phyloP scores from a whole-genome alignment of 1,284 basidiomycete genomes.

The Marasmius tenuissimus region DNA sequence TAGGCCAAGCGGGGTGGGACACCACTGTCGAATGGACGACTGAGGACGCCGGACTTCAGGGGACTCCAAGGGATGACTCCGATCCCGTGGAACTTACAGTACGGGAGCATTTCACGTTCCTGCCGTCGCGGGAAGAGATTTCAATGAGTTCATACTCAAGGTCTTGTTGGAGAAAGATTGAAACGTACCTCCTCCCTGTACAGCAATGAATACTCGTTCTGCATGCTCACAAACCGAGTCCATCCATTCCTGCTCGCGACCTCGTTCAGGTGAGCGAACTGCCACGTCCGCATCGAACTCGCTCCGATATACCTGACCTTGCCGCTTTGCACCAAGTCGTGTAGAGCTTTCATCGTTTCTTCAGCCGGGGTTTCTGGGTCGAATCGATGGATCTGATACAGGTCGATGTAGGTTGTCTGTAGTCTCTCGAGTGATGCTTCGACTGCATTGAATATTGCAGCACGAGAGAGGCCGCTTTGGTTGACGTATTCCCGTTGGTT shows the following conservation, averaged over 20 bases:
- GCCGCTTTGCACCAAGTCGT: slow-evolving; percentile 41
- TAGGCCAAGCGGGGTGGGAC: slow-evolving; percentile 5
- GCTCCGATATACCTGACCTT: slow-evolving; percentile 47
- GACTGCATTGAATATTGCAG: slow-evolving; percentile 45
- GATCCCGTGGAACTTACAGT: slow-evolving; percentile 28
- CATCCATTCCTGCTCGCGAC: slow-evolving; percentile 30
- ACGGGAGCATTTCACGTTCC: slow-evolving; percentile 18
- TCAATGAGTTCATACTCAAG: no score
- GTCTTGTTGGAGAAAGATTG: background rate
- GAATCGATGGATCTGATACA: slow-evolving; percentile 45
- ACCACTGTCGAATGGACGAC: slow-evolving; percentile 11
- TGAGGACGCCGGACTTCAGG: slow-evolving; percentile 14
- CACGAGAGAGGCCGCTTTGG: slow-evolving; percentile 41
- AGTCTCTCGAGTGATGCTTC: slow-evolving; percentile 43
- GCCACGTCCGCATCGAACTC: slow-evolving; percentile 42
- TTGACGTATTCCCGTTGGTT: slow-evolving; percentile 39
- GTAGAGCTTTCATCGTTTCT: slow-evolving; percentile 46
- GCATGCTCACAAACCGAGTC: slow-evolving; percentile 38
- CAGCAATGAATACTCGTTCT: slow-evolving; percentile 35
- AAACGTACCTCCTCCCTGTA: slow-evolving; percentile 37
- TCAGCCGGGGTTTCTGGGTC: slow-evolving; percentile 33
- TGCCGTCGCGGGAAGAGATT: background rate
- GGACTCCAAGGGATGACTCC: slow-evolving; percentile 18
- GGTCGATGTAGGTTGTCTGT: slow-evolving; percentile 44
- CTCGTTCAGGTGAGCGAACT: slow-evolving; percentile 41